A percentile compares a stretch with the other conserved stretches of the same genome.
Evolutionary conservation across 2,329 filamentous ascomycete species (phyloP).

Genomic region (Diaporthe sp.): DNA sequence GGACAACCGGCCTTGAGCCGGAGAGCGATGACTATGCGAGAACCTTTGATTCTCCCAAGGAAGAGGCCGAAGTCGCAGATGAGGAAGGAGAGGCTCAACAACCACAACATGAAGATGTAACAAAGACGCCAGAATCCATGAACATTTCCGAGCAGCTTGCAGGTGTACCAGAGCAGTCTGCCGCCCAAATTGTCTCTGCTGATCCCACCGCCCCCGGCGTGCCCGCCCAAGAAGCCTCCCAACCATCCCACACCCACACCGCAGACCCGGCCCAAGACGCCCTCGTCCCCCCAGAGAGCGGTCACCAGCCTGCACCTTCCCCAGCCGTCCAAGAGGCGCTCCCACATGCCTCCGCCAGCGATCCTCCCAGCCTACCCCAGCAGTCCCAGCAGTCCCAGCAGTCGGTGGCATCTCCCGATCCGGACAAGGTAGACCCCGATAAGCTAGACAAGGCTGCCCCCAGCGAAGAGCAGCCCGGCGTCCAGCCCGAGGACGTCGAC

Average conservation of each 20-base stretch:
- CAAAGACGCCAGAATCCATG: conserved; percentile 61
- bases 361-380: conserved; percentile 31
- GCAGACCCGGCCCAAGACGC: conserved; percentile 36
- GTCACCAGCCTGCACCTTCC: conserved; percentile 11
- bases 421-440: conserved; percentile 37
- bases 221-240: conserved; percentile 37
- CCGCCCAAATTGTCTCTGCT: conserved; percentile 48
- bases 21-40: conserved; percentile 65
- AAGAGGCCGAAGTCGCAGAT: conserved; percentile 51
- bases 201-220: conserved; percentile 42
- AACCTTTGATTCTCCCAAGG: conserved; percentile 62
- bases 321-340: conserved; percentile 35
- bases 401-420: conserved; percentile 30
- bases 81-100: conserved; percentile 50
- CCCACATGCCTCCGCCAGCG: conserved; percentile 35
- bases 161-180: conserved; percentile 48
- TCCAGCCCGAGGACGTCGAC: conserved; percentile 41
- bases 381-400: conserved; percentile 10
- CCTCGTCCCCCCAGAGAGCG: conserved; percentile 34
- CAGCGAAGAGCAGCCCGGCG: conserved; percentile 30
- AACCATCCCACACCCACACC: conserved; percentile 29
- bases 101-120: conserved; percentile 58
- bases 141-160: conserved; percentile 57
- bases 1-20: conserved; percentile 41
- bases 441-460: conserved; percentile 25